Conservation (phyloP, 192 early-diverging fungal species). For the Coemansia sp. region DNA sequence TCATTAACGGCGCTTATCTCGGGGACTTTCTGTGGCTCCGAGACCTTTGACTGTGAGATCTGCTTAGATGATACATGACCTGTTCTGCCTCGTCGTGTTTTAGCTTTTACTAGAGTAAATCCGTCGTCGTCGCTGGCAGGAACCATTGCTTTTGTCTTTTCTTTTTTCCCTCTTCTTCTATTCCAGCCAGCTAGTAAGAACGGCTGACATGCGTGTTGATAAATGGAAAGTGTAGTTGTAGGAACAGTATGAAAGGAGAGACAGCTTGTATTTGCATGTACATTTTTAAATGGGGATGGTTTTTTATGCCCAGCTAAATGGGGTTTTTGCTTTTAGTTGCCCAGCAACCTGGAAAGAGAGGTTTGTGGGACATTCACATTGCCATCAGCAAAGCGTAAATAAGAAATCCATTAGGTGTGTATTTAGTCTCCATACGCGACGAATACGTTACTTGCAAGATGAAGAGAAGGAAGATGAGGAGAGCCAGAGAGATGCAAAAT, state of each 20-base stretch:
- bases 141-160: not conserved
- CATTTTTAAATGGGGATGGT: too few relatives aligned
- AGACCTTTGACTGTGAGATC: not conserved
- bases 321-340: too few relatives aligned
- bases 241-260: too few relatives aligned
- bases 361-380: too few relatives aligned
- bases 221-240: too few relatives aligned
- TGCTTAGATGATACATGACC: not conserved
- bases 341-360: too few relatives aligned
- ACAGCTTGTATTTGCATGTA: too few relatives aligned
- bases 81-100: slow-evolving; percentile 1
- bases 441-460: too few relatives aligned
- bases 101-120: slow-evolving; percentile 15
- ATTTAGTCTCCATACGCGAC: too few relatives aligned
- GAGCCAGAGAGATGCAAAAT: not conserved
- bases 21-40: not conserved
- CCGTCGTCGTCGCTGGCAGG: slow-evolving; percentile 5
- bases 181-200: not conserved
- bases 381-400: too few relatives aligned
- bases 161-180: not conserved
- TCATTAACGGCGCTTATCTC: not conserved
- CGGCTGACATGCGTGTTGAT: not conserved
- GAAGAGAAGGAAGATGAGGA: not conserved
- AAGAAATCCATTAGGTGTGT: too few relatives aligned
- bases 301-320: too few relatives aligned